Percentiles rank a stretch among this genome's conserved stretches.
Evolutionary conservation across 176 grass and related monocot genomes (phyloP).

Genomic region (Triticum timopheevii): DNA sequence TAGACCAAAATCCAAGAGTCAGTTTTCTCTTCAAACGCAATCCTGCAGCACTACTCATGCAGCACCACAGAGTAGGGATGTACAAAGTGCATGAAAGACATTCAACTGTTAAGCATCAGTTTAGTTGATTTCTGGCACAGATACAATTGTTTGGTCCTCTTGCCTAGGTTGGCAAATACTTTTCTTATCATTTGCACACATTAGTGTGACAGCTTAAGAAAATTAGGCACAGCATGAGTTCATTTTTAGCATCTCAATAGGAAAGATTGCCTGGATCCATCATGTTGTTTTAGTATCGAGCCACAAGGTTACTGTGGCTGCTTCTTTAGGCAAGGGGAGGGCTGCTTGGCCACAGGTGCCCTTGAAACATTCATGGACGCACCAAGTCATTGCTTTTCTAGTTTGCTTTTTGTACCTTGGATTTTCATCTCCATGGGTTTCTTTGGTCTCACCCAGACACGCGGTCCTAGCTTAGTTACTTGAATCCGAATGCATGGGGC

Average conservation of each 20-base stretch:
- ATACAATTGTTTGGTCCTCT: background rate
- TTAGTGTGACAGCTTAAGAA: background rate
- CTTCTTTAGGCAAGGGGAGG: background rate
- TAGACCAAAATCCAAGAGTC: slow-evolving; percentile 10
- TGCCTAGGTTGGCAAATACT: background rate
- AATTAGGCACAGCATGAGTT: background rate
- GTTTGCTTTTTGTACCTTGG: background rate
- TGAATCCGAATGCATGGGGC: background rate
- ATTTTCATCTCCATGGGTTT: background rate
- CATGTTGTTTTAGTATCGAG: background rate
- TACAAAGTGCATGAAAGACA: background rate
- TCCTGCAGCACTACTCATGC: background rate
- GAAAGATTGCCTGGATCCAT: background rate
- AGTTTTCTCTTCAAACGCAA: background rate
- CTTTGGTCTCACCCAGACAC: background rate
- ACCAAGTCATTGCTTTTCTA: background rate
- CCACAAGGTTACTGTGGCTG: background rate
- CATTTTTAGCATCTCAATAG: background rate
- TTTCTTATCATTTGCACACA: background rate
- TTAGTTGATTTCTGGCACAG: background rate
- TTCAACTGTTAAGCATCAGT: background rate
- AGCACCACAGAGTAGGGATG: background rate
- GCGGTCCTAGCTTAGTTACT: background rate
- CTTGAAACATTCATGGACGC: background rate
- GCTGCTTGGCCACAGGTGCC: background rate